phyloP scores from a whole-genome alignment of 768 basidiomycete species.

The Pleurotus eryngii region DNA sequence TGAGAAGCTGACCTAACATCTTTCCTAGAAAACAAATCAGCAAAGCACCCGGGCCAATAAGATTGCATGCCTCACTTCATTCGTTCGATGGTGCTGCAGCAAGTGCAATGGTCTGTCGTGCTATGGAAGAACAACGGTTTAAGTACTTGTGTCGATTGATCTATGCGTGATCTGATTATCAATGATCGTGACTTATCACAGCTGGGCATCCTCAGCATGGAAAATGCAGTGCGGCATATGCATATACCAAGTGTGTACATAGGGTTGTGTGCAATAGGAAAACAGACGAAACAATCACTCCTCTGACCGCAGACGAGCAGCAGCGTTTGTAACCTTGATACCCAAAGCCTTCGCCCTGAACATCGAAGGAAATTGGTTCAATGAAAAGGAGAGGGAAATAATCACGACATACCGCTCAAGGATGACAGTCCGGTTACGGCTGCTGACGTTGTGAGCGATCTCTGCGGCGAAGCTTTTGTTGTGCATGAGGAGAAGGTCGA shows the following conservation, averaged over 20 bases:
- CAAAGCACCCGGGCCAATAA: slow-evolving; percentile 32
- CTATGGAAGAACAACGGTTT: too few relatives aligned
- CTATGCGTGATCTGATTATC: too few relatives aligned
- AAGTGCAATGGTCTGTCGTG: background rate
- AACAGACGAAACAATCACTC: slow-evolving; percentile 55
- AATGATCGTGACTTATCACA: background rate
- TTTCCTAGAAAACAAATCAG: slow-evolving; percentile 94
- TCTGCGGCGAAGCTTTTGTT: slow-evolving; percentile 95
- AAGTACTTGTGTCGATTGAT: too few relatives aligned
- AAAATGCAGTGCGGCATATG: slow-evolving; percentile 40
- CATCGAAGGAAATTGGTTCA: background rate
- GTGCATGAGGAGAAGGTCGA: slow-evolving; percentile 97
- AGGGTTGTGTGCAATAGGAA: slow-evolving; percentile 34
- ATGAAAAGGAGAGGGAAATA: background rate
- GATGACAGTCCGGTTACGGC: slow-evolving; percentile 90
- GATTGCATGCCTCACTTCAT: background rate
- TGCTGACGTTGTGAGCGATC: slow-evolving; percentile 94
- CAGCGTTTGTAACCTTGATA: slow-evolving; percentile 92
- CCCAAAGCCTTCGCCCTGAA: slow-evolving; percentile 78
- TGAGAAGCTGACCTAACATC: slow-evolving; percentile 65
- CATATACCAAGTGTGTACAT: slow-evolving; percentile 55
- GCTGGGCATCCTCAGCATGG: slow-evolving; percentile 10
- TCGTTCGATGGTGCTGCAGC: background rate
- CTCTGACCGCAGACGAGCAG: slow-evolving; percentile 92
- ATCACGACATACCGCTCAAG: slow-evolving; percentile 68